phyloP scores from a whole-genome alignment of 176 grass and related monocot genomes.

The Oryza meridionalis region DNA sequence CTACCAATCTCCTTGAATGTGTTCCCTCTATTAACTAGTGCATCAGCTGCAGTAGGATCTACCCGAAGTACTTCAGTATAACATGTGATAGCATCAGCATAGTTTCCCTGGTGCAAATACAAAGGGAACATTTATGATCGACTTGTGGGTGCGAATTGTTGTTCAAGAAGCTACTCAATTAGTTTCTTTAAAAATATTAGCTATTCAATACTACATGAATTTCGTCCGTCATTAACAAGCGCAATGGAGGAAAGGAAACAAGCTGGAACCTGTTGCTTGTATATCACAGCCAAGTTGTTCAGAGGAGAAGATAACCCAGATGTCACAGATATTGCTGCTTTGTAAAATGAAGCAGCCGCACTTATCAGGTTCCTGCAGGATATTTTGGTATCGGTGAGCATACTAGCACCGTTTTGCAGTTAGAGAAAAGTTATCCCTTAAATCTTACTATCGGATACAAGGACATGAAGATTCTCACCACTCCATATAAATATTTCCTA shows the following conservation, averaged over 20 bases:
- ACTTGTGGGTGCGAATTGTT: not conserved
- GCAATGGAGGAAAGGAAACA: not conserved
- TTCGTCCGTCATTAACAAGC: not conserved
- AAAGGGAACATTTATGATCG: not conserved
- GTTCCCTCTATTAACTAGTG: conserved; percentile 90
- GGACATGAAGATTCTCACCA: conserved; percentile 60
- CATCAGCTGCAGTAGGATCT: conserved; percentile 86
- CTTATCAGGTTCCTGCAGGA: conserved; percentile 72
- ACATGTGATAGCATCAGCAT: conserved; percentile 83
- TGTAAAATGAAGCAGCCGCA: conserved; percentile 78
- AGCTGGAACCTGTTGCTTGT: conserved; percentile 81
- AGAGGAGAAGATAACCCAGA: conserved; percentile 84
- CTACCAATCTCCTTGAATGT: conserved; percentile 91
- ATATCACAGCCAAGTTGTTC: conserved; percentile 91
- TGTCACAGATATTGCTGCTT: conserved; percentile 83
- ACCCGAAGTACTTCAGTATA: conserved; percentile 81
- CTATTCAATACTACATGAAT: not conserved
- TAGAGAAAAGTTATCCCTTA: not conserved
- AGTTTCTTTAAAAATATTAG: not conserved
- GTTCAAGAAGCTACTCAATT: not conserved
- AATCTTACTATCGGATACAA: not conserved
- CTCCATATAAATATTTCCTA: conserved; percentile 96
- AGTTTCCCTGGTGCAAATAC: conserved; percentile 67
- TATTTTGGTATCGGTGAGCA: conserved; percentile 22
- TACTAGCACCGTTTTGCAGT: conserved; percentile 1